Evolutionary conservation across 371 early-diverging fungal species (phyloP).

Genomic region (Sporodiniella umbellata): DNA sequence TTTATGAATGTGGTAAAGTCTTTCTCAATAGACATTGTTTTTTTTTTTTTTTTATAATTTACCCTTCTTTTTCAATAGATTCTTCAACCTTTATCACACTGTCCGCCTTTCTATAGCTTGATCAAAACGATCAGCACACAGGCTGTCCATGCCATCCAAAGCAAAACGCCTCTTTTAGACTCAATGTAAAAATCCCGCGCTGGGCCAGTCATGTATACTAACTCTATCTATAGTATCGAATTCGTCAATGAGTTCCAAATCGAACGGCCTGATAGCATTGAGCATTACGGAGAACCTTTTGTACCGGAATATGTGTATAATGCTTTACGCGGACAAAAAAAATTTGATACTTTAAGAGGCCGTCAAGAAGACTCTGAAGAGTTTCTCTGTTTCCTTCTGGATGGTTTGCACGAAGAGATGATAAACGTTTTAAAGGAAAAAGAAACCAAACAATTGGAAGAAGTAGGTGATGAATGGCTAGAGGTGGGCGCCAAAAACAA

Average conservation of each 20-base stretch:
- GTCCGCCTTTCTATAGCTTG: conserved; percentile 87
- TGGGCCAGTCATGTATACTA: neutral
- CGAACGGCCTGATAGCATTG: conserved; percentile 32
- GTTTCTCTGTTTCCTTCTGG: conserved; percentile 88
- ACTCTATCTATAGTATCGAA: conserved; percentile 53
- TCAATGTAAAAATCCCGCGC: conserved; percentile 60
- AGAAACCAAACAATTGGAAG: conserved; percentile 21
- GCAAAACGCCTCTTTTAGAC: conserved; percentile 77
- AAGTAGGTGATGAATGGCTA: conserved; percentile 70
- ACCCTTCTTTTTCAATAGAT: conserved; percentile 41
- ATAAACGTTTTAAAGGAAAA: conserved; percentile 37
- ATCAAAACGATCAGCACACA: conserved; percentile 63
- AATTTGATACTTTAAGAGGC: conserved; percentile 82
- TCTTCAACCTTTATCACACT: conserved; percentile 84
- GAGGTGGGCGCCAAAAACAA: conserved; percentile 90
- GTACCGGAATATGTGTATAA: conserved; percentile 93
- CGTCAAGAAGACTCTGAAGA: conserved; percentile 98
- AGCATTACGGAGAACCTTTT: conserved; percentile 74
- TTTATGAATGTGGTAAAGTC: conserved; percentile 92
- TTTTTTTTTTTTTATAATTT: neutral
- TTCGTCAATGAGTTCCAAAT: conserved; percentile 75
- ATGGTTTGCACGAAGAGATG: conserved; percentile 95
- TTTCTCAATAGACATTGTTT: too few relatives aligned
- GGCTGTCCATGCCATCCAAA: conserved; percentile 69
- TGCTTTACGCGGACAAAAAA: conserved; percentile 74